Percentiles rank a stretch among this genome's conserved stretches.
Conservation (phyloP, 148 eudicot genomes). For the Polygonum maritimum region DNA sequence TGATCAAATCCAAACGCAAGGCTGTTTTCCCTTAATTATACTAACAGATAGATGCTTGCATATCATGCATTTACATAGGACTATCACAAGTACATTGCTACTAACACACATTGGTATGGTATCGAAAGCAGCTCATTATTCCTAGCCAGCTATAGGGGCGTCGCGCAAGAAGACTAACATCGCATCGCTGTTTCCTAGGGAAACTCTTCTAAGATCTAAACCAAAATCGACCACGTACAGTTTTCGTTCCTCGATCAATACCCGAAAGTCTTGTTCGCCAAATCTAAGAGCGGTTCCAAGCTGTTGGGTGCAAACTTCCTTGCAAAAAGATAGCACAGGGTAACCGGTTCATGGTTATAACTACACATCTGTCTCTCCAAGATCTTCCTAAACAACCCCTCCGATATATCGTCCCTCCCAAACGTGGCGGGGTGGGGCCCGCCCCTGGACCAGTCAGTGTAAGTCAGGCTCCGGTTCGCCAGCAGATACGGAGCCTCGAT, state of each 20-base stretch:
- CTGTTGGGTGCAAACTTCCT: slow-evolving; percentile 40
- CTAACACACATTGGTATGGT: neutral
- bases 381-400: slow-evolving; percentile 21
- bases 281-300: slow-evolving; percentile 29
- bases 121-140: neutral
- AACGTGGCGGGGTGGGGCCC: slow-evolving; percentile 48
- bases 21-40: neutral
- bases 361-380: slow-evolving; percentile 19
- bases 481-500: slow-evolving; percentile 27
- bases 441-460: slow-evolving; percentile 46
- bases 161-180: neutral
- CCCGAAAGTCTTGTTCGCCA: slow-evolving; percentile 28
- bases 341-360: slow-evolving; percentile 25
- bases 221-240: neutral
- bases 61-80: neutral
- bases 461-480: slow-evolving; percentile 38
- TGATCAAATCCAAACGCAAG: no score
- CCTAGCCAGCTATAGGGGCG: neutral
- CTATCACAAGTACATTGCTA: neutral
- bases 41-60: neutral
- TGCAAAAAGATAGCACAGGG: slow-evolving; percentile 36
- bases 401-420: slow-evolving; percentile 25
- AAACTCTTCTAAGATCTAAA: neutral
- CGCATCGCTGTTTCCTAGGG: neutral
- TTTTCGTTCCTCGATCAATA: slow-evolving; percentile 15